Base-by-base conservation (phyloP, 164 flowering plant species). In the Echeveria elegans region DNA sequence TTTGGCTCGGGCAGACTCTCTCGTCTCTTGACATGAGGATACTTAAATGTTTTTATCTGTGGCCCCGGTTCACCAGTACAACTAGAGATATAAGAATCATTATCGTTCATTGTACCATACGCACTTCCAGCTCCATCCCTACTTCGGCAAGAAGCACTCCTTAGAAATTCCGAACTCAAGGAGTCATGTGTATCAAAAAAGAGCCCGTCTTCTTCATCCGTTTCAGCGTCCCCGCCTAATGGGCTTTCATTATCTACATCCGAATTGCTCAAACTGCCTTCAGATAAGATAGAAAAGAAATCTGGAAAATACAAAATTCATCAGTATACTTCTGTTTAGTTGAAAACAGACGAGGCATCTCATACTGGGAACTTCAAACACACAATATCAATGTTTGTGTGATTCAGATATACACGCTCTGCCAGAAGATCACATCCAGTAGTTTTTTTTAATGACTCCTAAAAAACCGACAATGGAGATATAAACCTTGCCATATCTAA, bases 261-360 rank as follows among this genome's bases (percentile, higher is more conserved):
- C 67, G 91, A 87, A 70, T 90, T 92, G 72, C 84, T 84, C 66
- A 76, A 88, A 76, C 87, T 86, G 58, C 92, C 96, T 79, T 88
- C 98, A 11, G 97, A 90, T 88, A 90, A 74, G 73, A 88, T 85
- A 26, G 98, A 90, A 73, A 88, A 88, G 75, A 90, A 94, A 86
- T 90, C 97, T 94, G 89, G n/a, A 63, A 72, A 68, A 75, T 56
- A 34, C 14, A 34, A 64, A 23, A 47, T 16, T 1, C 34, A 11
- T 63, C 29, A 52, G 58, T 52, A 52, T 52, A 53, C 10, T 10
- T 53, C 31, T 26, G 31, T 28, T 53, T 26, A 21, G 56, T 26
- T 53, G 31, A 53, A 26, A 26, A 53, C 31, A 26, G 31, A 50
- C 5, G 26, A 50, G 6, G 11, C 1, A 0, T 24, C 18, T 53